These are phyloP conservation scores for Sclerotinia glacialis DNA, from an alignment of 2,329 filamentous ascomycete genomes.

Conservation along the genomic window DNA sequence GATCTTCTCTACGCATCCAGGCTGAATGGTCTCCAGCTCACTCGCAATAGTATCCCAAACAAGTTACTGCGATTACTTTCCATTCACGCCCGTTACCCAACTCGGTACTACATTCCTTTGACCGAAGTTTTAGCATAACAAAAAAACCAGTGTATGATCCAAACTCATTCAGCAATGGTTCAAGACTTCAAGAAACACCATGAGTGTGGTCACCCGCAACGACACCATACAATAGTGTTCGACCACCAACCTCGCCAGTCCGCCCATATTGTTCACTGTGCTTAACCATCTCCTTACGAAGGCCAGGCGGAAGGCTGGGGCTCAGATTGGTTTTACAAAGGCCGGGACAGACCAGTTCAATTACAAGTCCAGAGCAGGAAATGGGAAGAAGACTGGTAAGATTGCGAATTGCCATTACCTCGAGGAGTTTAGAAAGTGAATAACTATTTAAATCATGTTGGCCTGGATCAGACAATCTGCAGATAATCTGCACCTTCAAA, in stretches of 20 bases:
- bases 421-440: constrained; percentile 35
- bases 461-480: background rate
- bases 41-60: constrained; percentile 37
- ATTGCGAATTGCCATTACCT: constrained; percentile 30
- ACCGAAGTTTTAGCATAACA: background rate
- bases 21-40: constrained; percentile 36
- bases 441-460: constrained; percentile 30
- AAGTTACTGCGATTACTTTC: constrained; percentile 29
- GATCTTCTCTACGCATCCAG: constrained; percentile 34
- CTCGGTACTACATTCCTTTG: constrained; percentile 19
- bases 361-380: constrained; percentile 34
- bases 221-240: constrained; percentile 36
- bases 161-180: constrained; percentile 25
- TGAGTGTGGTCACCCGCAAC: constrained; percentile 36
- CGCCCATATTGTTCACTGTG: constrained; percentile 28
- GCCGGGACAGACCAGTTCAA: constrained; percentile 36
- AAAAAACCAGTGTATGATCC: background rate
- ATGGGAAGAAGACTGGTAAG: constrained; percentile 31
- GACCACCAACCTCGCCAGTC: constrained; percentile 38
- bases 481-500: constrained; percentile 18
- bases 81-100: constrained; percentile 33
- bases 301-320: constrained; percentile 27
- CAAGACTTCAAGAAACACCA: constrained; percentile 25
- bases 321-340: constrained; percentile 37
- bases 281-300: constrained; percentile 21